These are phyloP conservation scores for Rhododendron griersonianum DNA, from an alignment of 148 eudicot genomes.

Conservation along the genomic window DNA sequence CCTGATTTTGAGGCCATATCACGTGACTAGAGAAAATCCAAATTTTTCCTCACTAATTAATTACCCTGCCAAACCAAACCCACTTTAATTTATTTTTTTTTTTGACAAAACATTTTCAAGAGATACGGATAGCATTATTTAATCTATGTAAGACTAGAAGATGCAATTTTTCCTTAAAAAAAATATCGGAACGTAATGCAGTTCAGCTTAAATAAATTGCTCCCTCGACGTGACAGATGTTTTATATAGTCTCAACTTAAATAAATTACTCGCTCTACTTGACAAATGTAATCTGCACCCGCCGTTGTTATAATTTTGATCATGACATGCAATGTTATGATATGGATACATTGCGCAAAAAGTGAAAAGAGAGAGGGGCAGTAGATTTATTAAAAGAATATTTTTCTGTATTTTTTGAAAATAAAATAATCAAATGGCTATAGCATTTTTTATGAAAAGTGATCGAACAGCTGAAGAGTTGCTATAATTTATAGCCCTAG, in stretches of 20 bases:
- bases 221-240: not conserved
- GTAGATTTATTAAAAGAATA: too few relatives aligned
- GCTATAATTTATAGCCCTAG: too few relatives aligned
- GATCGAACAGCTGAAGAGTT: not conserved
- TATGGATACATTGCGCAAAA: not conserved
- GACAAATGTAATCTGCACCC: too few relatives aligned
- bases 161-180: not conserved
- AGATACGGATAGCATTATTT: not conserved
- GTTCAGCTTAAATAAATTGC: too few relatives aligned
- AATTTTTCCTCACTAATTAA: not conserved
- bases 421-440: not conserved
- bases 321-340: too few relatives aligned
- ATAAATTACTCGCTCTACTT: too few relatives aligned
- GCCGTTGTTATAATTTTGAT: not conserved
- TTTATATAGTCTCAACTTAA: too few relatives aligned
- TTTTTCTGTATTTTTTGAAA: too few relatives aligned
- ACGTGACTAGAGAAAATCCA: slow-evolving; percentile 27
- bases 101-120: not conserved
- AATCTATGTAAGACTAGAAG: not conserved
- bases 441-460: too few relatives aligned
- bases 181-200: not conserved
- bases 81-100: not conserved
- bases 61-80: not conserved
- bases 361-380: not conserved
- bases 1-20: slow-evolving; percentile 38